phyloP scores from a whole-genome alignment of 2,329 filamentous ascomycete genomes.

The Elsinoe arachidis region DNA sequence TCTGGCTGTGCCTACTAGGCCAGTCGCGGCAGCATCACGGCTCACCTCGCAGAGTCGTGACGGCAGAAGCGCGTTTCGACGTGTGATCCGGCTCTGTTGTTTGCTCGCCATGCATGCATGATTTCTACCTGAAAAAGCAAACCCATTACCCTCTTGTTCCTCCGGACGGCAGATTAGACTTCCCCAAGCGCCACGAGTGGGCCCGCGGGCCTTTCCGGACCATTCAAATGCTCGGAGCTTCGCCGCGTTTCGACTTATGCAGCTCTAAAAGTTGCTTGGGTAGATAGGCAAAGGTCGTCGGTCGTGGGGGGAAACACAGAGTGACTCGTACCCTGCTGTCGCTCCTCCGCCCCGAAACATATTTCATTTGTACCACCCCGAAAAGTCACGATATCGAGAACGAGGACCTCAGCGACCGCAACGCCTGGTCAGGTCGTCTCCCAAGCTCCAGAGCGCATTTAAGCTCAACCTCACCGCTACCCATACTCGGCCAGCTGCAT shows the following conservation, averaged over 20 bases:
- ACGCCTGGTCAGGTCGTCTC: not conserved
- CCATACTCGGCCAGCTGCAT: not conserved
- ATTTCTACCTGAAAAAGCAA: not conserved
- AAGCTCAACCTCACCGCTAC: not conserved
- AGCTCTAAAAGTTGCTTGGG: constrained; percentile 8
- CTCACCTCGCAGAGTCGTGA: not conserved
- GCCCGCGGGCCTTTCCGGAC: not conserved
- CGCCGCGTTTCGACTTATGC: constrained; percentile 8
- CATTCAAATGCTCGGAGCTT: not conserved
- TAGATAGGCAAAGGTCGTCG: not conserved
- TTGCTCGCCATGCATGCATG: not conserved
- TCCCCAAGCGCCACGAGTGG: not conserved
- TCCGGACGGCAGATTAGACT: not conserved
- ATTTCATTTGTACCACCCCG: constrained; percentile 4
- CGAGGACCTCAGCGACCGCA: not conserved
- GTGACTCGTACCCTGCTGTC: constrained; percentile 4
- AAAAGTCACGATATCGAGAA: not conserved
- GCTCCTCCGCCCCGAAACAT: not conserved
- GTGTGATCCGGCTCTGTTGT: not conserved
- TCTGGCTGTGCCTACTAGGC: not conserved
- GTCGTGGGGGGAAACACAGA: not conserved
- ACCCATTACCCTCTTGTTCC: not conserved
- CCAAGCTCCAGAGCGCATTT: not conserved
- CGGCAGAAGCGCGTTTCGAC: not conserved
- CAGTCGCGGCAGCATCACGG: not conserved